Evolutionary conservation across 2,329 filamentous ascomycete genomes (phyloP).

Genomic region (Aspergillus sp.): DNA sequence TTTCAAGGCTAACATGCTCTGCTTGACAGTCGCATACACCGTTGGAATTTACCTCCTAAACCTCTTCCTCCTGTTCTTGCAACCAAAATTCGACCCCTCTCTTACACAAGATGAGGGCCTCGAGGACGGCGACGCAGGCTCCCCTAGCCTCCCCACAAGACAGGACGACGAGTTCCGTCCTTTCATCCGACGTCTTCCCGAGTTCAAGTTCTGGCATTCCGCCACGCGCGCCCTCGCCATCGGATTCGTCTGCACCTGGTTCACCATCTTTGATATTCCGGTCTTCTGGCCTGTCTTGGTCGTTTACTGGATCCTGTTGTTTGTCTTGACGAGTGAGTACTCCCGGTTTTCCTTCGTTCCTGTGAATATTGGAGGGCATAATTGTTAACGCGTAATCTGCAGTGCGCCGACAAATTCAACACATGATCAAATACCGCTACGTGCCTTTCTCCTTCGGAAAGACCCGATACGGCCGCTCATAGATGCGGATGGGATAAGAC

Average conservation of each 20-base stretch:
- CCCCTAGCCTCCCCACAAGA: slow-evolving; percentile 75
- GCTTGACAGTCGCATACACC: slow-evolving; percentile 78
- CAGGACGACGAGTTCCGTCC: slow-evolving; percentile 97
- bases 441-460: slow-evolving; percentile 93
- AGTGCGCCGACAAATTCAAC: slow-evolving; percentile 99
- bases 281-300: slow-evolving; percentile 99
- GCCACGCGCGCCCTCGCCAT: slow-evolving; percentile 84
- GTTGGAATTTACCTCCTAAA: slow-evolving; percentile 98
- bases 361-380: neutral
- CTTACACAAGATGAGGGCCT: slow-evolving; percentile 94
- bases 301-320: slow-evolving; percentile 98
- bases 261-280: slow-evolving; percentile 89
- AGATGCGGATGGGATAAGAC: slow-evolving; percentile 12
- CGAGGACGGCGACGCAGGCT: slow-evolving; percentile 82
- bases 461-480: slow-evolving; percentile 63
- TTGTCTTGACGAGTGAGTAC: slow-evolving; percentile 85
- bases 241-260: slow-evolving; percentile 86
- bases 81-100: slow-evolving; percentile 97
- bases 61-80: slow-evolving; percentile 96
- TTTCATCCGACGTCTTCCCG: slow-evolving; percentile 91
- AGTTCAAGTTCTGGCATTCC: slow-evolving; percentile 99
- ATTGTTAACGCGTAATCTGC: slow-evolving; percentile 16
- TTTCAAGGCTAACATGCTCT: neutral
- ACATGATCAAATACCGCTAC: slow-evolving; percentile 99
- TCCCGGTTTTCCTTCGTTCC: neutral